phyloP scores from a whole-genome alignment of 768 basidiomycete genomes.

The Suillus alpinus region DNA sequence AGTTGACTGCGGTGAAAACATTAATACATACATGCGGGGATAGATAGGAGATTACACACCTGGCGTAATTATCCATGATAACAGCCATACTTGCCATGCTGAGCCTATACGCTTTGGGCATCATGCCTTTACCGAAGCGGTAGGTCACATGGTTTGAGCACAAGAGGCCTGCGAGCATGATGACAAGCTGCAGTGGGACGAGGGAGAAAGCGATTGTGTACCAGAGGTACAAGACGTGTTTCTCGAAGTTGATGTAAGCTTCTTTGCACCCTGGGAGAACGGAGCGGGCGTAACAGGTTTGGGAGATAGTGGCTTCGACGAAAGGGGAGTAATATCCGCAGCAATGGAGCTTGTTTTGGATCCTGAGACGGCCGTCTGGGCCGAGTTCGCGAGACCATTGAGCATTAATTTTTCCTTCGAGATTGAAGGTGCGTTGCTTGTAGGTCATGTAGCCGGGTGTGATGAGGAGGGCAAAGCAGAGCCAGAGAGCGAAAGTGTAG shows the following conservation, averaged over 20 bases:
- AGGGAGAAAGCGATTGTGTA: constrained; percentile 63
- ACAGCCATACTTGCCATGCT: constrained; percentile 73
- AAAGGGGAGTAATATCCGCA: constrained; percentile 82
- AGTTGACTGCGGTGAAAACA: constrained; percentile 48
- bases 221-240: constrained; percentile 55
- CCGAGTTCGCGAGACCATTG: constrained; percentile 72
- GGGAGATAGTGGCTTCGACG: constrained; percentile 72
- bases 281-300: constrained; percentile 72
- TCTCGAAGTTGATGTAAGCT: constrained; percentile 57
- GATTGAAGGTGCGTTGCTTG: constrained; percentile 71
- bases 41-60: constrained; percentile 37
- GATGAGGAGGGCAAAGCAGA: constrained; percentile 67
- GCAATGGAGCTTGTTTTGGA: constrained; percentile 75
- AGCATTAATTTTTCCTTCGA: constrained; percentile 76
- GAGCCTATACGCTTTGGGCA: constrained; percentile 65
- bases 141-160: constrained; percentile 86
- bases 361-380: constrained; percentile 54
- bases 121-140: constrained; percentile 73
- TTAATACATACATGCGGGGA: not conserved
- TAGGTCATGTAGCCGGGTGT: constrained; percentile 78
- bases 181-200: constrained; percentile 63
- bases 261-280: constrained; percentile 73
- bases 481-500: constrained; percentile 72
- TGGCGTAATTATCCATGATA: constrained; percentile 84
- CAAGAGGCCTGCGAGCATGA: constrained; percentile 62